Base-by-base conservation (phyloP, 2,329 filamentous ascomycete species). In the Pseudocercospora fijiensis region DNA sequence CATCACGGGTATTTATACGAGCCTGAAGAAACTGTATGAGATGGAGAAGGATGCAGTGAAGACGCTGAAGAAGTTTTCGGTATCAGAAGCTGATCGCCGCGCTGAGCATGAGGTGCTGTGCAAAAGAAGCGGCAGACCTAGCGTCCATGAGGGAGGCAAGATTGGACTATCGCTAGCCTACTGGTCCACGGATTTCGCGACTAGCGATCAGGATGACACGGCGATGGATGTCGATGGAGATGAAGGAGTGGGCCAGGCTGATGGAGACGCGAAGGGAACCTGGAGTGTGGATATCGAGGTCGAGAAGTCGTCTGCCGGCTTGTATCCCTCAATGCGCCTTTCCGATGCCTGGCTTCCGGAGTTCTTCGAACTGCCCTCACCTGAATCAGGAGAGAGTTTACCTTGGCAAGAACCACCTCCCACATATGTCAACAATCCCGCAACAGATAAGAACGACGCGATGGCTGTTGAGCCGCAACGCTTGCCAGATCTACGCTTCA, bases 141-240 rank as follows among this genome's bases (percentile, higher is more conserved):
- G 83, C 28, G 89, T 94, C 84, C 90, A 95, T 76, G 83, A 84
- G 13, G 82, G 86, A 57, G 83, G 84, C 22, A 84, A 83, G 57
- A 79, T 94, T 26, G 91, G 91, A 0, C 78, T 94, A 61, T 86
- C 85, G 56, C 71, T 95, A 43, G 88, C 92, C 67, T 96, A 94
- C 75, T 95, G 91, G 91, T 63, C 63, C 1, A 58, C 66, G 58
- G 37, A 58, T 45, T 9, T 47, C 37, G 18, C 28, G 30, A 27
- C 58, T 10, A 2, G 75, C 76, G 5, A 79, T 30, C 74, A 77
- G 18, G 66, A 79, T 22, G 71, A 73, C 10, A 75, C 64, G 6
- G 56, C 65, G n/a, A 76, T 77, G 73, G 74, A 78, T 8, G 26
- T 77, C 18, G 75, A 78, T n/a, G 57, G 56, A 3, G 4, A 37